These are phyloP conservation scores for Ogataea minuta DNA, from an alignment of 805 yeast species.

Conservation along the genomic window DNA sequence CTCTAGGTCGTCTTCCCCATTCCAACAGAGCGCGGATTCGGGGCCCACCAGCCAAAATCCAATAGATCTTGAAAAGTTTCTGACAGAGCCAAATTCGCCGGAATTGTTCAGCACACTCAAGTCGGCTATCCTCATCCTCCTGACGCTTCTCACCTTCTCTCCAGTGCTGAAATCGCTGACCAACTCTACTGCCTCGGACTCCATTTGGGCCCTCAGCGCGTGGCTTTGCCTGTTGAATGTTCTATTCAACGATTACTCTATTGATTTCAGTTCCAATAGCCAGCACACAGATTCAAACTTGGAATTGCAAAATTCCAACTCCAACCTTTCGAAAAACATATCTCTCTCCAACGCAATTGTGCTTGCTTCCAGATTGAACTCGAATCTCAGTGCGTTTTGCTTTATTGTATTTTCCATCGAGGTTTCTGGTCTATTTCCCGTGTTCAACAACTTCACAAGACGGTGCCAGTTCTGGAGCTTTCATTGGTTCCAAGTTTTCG, in stretches of 20 bases:
- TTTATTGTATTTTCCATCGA: constrained; percentile 75
- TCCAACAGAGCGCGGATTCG: constrained; percentile 9
- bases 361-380: constrained; percentile 77
- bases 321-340: constrained; percentile 77
- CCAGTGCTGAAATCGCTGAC: constrained; percentile 90
- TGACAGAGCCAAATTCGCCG: constrained; percentile 29
- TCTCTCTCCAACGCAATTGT: constrained; percentile 85
- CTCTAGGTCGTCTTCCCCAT: constrained; percentile 26
- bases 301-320: constrained; percentile 26
- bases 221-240: constrained; percentile 74
- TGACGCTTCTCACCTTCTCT: constrained; percentile 73
- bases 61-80: constrained; percentile 24
- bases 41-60: constrained; percentile 6
- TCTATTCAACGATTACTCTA: constrained; percentile 64
- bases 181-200: constrained; percentile 85
- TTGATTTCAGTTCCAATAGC: constrained; percentile 36
- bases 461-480: constrained; percentile 33
- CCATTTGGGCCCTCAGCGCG: constrained; percentile 88
- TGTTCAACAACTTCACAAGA: constrained; percentile 61
- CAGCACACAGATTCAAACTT: constrained; percentile 15
- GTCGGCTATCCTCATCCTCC: constrained; percentile 65
- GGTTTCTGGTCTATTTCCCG: constrained; percentile 69
- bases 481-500: constrained; percentile 33
- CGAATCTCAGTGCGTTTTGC: constrained; percentile 77
- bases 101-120: constrained; percentile 43